Evolutionary conservation across 176 grass and related monocot genomes (phyloP), one percentile per base, ranked within the genome.

Genomic region (Musa beccarii): DNA sequence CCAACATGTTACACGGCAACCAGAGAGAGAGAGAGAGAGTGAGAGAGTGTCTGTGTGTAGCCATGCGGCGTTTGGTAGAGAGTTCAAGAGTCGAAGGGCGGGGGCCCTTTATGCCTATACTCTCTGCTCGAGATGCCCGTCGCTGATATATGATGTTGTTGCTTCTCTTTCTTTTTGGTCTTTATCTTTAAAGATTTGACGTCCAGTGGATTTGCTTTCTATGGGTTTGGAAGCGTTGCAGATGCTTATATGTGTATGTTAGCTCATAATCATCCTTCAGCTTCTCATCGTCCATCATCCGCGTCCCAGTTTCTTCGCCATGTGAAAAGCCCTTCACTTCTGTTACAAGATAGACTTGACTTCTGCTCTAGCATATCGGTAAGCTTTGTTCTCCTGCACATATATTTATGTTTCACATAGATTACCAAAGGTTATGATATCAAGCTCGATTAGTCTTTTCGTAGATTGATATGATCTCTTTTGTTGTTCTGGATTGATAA

Each of bases 71-170:
- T 34, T 51, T 29, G 50, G 22, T 34, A 2, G 11, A 29, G 7
- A 7, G 11, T 11, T 28, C 11, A 66, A 16, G 28, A 29, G 13
- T 15, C 2, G 8, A 29, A 66, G 28, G n/a, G 64, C 4, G 6
- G 5, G 64, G 43, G 28, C 28, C 28, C 28, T 2, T 29, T 29
- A 29, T 67, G 59, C 49, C 1, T 55, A 53, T 71, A 17, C 74
- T 64, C 61, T 29, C 59, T 73, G 74, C 26, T 67, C 49, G 75
- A 70, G 70, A 65, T 68, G n/a, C 53, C 79, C 80, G 28, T 29
- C 28, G 28, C 28, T 57, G 51, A 73, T 66, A 75, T 19, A 86
- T 73, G 72, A 80, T 81, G 78, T 12, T 10, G 56, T 63, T 29
- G n/a, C 13, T 25, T 51, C 69, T 43, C 0, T 78, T 43, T 54